Evolutionary conservation across 2,329 filamentous ascomycete species (phyloP), one percentile per base, ranked within the genome.

Genomic region (Penicillium olsonii): DNA sequence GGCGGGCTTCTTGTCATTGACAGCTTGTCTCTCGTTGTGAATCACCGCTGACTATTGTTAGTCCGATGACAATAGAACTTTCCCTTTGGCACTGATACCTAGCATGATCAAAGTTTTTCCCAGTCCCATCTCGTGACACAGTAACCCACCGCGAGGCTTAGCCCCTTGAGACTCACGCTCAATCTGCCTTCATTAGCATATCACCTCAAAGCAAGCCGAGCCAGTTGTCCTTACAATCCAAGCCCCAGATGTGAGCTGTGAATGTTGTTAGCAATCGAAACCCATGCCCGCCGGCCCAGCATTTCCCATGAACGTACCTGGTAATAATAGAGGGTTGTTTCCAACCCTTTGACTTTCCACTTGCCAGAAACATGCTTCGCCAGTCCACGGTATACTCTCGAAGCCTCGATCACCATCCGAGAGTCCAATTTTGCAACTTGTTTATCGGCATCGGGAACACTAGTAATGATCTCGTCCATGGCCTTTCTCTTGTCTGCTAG

Each of bases 71-170:
- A 14, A 11, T 5, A 9, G 12, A n/a, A 2, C 10, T 2, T 2
- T 31, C 34, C 6, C 18, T 37, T 15, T 4, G 17, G n/a, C 2
- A 26, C 22, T 45, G 27, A 31, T 59, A 69, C 65, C 63, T 34
- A 74, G 60, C 33, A 66, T 62, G 45, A 68, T 66, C 2, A 72
- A 61, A 0, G 70, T 72, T 51, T 74, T 75, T 1, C 72, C 72
- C 22, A 73, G 67, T 0, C 72, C 72, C 72, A 74, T 74, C 9
- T 66, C 63, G 43, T 75, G 72, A 24, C 68, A 70, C 1, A 72
- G 59, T 15, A 75, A 57, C 0, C 72, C 72, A 5, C 72, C 72
- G 14, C 42, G 51, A 1, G 70, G 68, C 10, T n/a, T 11, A 5
- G 11, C 15, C 0, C 2, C 6, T 2, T 58, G 56, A 6, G 48